Evolutionary conservation across 2,329 filamentous ascomycete species (phyloP), one percentile per base, ranked within the genome.

Genomic region (Penicillium sp.): DNA sequence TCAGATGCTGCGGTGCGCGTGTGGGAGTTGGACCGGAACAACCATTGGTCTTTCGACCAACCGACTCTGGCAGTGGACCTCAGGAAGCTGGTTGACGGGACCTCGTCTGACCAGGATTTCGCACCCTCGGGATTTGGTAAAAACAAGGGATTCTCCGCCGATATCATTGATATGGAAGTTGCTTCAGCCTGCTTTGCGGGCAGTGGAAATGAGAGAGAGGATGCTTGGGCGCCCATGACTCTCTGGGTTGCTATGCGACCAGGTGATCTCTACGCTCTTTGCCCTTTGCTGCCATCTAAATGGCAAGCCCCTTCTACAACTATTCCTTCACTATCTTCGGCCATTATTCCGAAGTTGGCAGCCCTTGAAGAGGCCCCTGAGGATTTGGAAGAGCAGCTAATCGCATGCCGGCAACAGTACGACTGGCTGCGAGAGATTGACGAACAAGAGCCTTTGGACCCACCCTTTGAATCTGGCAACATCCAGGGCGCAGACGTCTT

Each of bases 241-340:
- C 81, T 99, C 11, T 99, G 93, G 91, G 80, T 98, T 51, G 92
- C 93, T n/a, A 99, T 97, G 90, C 86, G 87, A 37, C 90, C 92
- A 58, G 95, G 95, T 3, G 93, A 97, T 69, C 84, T 98, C 6
- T 99, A 99, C 70, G 93, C 93, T 1, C 80, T 99, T 9, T 97
- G 93, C 70, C 95, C 95, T 1, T 81, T 99, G 42, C 80, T 99
- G 31, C 95, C 95, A 0, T 87, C 87, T 51, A 91, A 89, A 67
- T 98, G 93, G 92, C 86, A 90, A 25, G 87, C 89, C 25, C 87
- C 89, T 14, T 83, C 88, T 1, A 89, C 89, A 0, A 80, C 95
- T 31, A 86, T 96, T 14, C 90, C 92, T 2, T 92, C 92, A 0
- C 81, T 97, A 23, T 91, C 91, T 1, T 88, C 93, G 1, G 90